Conservation (phyloP, 768 basidiomycete species). For the Tulasnella sp. region DNA sequence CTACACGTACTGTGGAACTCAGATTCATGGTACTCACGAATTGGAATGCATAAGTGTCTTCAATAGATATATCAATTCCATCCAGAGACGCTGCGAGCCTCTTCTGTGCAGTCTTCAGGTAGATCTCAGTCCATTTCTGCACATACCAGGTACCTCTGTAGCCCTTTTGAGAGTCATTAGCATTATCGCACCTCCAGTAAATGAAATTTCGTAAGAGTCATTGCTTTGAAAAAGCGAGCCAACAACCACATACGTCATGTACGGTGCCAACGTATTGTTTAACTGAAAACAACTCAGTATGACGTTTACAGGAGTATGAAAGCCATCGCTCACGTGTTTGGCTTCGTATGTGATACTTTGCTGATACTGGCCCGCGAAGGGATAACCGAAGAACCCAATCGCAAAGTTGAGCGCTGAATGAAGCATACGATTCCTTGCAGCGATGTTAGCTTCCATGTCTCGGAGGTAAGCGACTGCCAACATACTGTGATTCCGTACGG, state of each 20-base stretch:
- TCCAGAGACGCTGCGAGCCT: conserved; percentile 46
- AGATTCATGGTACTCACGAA: conserved; percentile 27
- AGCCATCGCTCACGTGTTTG: conserved; percentile 17
- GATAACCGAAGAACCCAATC: conserved; percentile 30
- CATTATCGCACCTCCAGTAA: conserved; percentile 47
- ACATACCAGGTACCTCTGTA: conserved; percentile 49
- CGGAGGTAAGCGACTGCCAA: not conserved
- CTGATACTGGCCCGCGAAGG: conserved; percentile 23
- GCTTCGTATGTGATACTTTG: conserved; percentile 28
- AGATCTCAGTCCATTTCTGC: conserved; percentile 52
- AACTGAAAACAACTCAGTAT: conserved; percentile 31
- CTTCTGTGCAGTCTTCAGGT: conserved; percentile 50
- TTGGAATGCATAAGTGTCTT: conserved; percentile 66
- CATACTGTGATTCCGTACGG: conserved; percentile 26
- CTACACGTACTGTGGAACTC: not conserved
- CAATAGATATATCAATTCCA: conserved; percentile 49
- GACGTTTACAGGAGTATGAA: conserved; percentile 1
- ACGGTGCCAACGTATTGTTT: conserved; percentile 79
- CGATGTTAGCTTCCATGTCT: not conserved
- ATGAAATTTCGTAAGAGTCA: not conserved
- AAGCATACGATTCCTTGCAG: conserved; percentile 48
- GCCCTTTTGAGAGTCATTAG: conserved; percentile 33
- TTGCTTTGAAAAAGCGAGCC: not conserved
- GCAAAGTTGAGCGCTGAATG: conserved; percentile 32
- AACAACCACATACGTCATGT: conserved; percentile 42